phyloP scores from a whole-genome alignment of 305 asterid genomes.

The Stenogyne calaminthoides region DNA sequence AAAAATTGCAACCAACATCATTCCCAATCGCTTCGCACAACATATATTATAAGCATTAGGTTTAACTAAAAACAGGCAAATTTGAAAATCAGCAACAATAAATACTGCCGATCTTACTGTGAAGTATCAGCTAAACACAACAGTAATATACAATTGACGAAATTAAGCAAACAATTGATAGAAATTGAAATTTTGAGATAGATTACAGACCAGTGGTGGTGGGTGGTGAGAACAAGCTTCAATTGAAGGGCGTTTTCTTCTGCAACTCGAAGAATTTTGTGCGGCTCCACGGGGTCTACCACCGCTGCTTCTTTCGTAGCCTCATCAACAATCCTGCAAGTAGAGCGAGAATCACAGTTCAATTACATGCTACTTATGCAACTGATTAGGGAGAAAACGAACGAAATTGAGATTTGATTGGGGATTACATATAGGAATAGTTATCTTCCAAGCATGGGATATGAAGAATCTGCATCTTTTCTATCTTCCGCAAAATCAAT shows the following conservation, averaged over 20 bases:
- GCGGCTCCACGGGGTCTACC: constrained; percentile 92
- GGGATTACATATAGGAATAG: constrained; percentile 70
- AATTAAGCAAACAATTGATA: not conserved
- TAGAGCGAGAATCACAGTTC: not conserved
- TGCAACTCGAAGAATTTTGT: constrained; percentile 66
- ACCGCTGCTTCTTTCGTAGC: constrained; percentile 78
- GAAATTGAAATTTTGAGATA: not conserved
- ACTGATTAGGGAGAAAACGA: not conserved
- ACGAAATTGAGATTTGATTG: not conserved
- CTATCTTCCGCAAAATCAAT: not conserved
- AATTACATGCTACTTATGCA: not conserved
- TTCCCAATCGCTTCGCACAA: not conserved
- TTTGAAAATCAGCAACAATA: not conserved
- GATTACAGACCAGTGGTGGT: constrained; percentile 69
- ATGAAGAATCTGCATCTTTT: constrained; percentile 72
- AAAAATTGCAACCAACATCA: not conserved
- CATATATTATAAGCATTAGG: not conserved
- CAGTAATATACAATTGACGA: not conserved
- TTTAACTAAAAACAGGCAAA: not conserved
- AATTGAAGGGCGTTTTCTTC: constrained; percentile 69
- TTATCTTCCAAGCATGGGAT: constrained; percentile 79
- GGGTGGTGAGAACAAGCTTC: constrained; percentile 85
- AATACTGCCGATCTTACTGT: not conserved
- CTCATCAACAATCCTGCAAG: constrained; percentile 73
- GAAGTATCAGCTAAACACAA: not conserved